These are phyloP conservation scores for Benincasa hispida DNA, from an alignment of 306 rosid genomes.

Conservation along the genomic window DNA sequence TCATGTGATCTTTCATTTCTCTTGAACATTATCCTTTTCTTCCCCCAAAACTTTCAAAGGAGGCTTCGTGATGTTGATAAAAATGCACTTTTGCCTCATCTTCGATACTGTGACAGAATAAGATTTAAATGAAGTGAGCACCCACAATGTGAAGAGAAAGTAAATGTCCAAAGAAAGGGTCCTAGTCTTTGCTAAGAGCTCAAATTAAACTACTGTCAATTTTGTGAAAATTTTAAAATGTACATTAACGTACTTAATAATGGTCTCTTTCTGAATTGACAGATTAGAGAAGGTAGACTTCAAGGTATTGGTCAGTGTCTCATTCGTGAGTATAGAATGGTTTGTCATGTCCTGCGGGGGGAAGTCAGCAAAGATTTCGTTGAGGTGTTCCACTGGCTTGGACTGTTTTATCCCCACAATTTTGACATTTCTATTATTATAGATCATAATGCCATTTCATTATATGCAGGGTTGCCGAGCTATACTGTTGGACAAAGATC, in stretches of 20 bases:
- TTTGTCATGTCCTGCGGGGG: conserved; percentile 55
- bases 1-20: not conserved
- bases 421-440: conserved; percentile 6
- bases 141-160: not conserved
- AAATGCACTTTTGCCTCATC: not conserved
- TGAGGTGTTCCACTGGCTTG: conserved; percentile 38
- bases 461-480: conserved; percentile 90
- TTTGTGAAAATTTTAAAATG: not conserved
- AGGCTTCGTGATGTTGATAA: not conserved
- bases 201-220: not conserved
- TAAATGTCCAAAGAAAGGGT: not conserved
- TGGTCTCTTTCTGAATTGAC: not conserved
- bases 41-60: not conserved
- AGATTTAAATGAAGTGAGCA: not conserved
- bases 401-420: not conserved
- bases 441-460: conserved; percentile 9
- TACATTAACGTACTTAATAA: not conserved
- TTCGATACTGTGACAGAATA: not conserved
- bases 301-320: conserved; percentile 80
- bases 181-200: not conserved
- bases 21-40: not conserved
- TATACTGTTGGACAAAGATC: conserved; percentile 70
- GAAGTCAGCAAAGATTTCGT: conserved; percentile 76
- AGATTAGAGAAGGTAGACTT: conserved; percentile 77
- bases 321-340: conserved; percentile 68